Conservation (phyloP, 129 eudicot genomes). For the Artemisia annua region DNA sequence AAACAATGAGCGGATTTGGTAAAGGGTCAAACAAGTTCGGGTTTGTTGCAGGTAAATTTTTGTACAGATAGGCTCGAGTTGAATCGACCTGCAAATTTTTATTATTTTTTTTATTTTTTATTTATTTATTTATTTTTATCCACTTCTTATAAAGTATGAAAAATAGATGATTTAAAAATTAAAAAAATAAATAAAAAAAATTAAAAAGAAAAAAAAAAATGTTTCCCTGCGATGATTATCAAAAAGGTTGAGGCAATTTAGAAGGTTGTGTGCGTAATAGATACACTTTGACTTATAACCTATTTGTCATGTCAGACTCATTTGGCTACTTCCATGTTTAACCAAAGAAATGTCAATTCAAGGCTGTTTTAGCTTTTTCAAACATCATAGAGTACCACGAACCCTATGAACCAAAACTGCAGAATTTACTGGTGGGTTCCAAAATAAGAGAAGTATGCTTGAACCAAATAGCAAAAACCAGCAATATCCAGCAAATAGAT, state of each 20-base stretch:
- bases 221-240: neutral
- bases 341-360: neutral
- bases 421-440: neutral
- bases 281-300: neutral
- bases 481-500: slow-evolving; percentile 4
- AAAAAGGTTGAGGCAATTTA: neutral
- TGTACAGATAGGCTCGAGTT: neutral
- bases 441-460: neutral
- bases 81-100: neutral
- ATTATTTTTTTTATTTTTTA: too few species aligned
- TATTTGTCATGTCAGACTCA: neutral
- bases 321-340: slow-evolving; percentile 3
- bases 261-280: neutral
- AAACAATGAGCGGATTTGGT: neutral
- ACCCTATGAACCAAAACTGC: neutral
- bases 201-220: neutral
- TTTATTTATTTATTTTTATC: neutral
- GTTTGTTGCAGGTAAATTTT: neutral
- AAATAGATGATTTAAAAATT: neutral
- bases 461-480: neutral
- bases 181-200: too few species aligned
- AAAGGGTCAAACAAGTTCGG: neutral
- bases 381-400: neutral
- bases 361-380: slow-evolving; percentile 1
- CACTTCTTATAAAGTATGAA: neutral